Base-by-base conservation (phyloP, 495 filamentous ascomycete species). In the Delitschia confertaspora region DNA sequence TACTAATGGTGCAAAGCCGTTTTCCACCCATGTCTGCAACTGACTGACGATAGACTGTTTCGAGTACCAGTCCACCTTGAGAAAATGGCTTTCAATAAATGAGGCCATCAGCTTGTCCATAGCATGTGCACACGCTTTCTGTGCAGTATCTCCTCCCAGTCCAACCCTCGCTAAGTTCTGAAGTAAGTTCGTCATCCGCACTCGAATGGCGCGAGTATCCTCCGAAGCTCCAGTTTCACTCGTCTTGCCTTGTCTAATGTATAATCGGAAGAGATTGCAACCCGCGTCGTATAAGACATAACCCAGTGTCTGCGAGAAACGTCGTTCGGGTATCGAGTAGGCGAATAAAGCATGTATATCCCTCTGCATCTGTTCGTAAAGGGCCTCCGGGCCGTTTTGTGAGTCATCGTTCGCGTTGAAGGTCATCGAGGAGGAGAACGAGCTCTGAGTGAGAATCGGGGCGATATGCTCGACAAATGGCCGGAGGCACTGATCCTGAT, bases 131-230 rank as follows among this genome's bases (percentile, higher is more conserved):
- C 91, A 85, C 9, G 82, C 70, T 32, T 80, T 72, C 56, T 88
- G 82, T 36, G 83, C 83, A 40, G 70, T 72, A 46, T 84, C 78
- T 6, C 80, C 82, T 7, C 78, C 83, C 37, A 93, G 59, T 0
- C 86, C 88, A 6, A 88, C 78, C 18, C 75, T 72, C 41, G 80
- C 69, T 11, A 93, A 63, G 18, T 74, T 40, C 26, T 29, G 34
- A 8, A 55, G 36, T n/a, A 55, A 44, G 26, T 24, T 21, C 9
- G 29, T 39, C 34, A 55, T 35, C 6, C 33, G 27, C 6, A 45
- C 17, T 9, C 43, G 44, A 16, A 50, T 17, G 17, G n/a, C 30
- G 10, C 7, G 20, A 3, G 38, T 29, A 40, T 50, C 22, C 17
- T 58, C 45, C 6, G 37, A 20, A 11, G 37, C 11, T 19, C 26